phyloP scores from a whole-genome alignment of 1,284 basidiomycete genomes.

The Apiotrichum sp. region DNA sequence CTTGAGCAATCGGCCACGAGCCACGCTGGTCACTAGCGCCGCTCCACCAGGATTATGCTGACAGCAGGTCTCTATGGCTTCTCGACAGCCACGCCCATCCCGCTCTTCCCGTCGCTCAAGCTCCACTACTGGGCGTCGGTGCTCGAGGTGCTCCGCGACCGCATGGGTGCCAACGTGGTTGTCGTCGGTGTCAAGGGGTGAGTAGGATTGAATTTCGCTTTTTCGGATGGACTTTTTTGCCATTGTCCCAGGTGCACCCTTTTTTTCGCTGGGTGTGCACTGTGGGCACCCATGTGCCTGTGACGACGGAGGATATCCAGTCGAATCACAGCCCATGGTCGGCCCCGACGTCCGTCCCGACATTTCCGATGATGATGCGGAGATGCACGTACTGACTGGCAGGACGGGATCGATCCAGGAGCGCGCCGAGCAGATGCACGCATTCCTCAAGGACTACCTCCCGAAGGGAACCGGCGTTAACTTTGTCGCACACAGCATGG shows the following conservation, averaged over 20 bases:
- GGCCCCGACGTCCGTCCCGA: not conserved
- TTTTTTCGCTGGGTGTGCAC: no score
- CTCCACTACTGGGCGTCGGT: slow-evolving; percentile 96
- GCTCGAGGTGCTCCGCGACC: slow-evolving; percentile 71
- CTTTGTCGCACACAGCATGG: slow-evolving; percentile 94
- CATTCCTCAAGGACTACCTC: slow-evolving; percentile 63
- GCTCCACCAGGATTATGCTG: no score
- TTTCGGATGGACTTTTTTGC: no score
- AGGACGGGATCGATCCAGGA: slow-evolving; percentile 88
- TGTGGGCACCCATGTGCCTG: no score
- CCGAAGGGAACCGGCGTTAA: slow-evolving; percentile 67
- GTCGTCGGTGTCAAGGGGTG: slow-evolving; percentile 92
- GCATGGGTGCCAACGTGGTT: slow-evolving; percentile 83
- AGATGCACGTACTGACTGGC: not conserved
- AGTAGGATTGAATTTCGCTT: slow-evolving; percentile 30
- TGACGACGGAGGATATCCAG: no score
- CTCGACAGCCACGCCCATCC: slow-evolving; percentile 70
- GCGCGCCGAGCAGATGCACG: slow-evolving; percentile 72
- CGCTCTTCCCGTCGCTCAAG: slow-evolving; percentile 55
- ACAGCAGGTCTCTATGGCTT: slow-evolving; percentile 84
- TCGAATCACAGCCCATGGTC: no score
- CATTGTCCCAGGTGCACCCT: no score
- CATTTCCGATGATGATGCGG: not conserved
- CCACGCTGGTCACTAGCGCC: no score
- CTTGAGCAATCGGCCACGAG: no score